Conservation (phyloP, 1,284 basidiomycete genomes). For the Ganoderma resinaceum region DNA sequence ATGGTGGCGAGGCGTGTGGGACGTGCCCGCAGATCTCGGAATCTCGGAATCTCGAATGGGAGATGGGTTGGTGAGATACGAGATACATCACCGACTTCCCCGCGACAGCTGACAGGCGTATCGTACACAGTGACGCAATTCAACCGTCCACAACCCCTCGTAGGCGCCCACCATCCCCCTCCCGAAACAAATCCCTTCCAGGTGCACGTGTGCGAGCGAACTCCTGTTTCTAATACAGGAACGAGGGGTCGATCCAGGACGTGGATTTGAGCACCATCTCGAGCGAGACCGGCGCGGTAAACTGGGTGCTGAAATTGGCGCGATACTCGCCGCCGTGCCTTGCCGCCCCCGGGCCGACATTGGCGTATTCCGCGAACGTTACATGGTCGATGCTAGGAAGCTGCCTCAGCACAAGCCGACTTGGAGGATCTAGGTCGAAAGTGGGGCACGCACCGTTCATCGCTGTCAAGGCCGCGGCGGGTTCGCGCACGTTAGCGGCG, state of each 20-base stretch:
- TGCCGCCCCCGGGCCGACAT: conserved; percentile 32
- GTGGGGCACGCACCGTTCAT: conserved; percentile 8
- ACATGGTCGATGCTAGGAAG: conserved; percentile 31
- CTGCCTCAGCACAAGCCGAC: not conserved
- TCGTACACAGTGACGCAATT: conserved; percentile 15
- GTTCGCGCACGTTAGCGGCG: not conserved
- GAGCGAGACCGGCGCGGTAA: conserved; percentile 30
- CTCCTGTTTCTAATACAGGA: conserved; percentile 14
- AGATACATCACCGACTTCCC: conserved; percentile 9
- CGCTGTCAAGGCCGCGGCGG: not conserved
- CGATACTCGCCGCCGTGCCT: conserved; percentile 12
- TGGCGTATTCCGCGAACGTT: conserved; percentile 34
- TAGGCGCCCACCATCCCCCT: not conserved
- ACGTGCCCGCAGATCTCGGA: conserved; percentile 2
- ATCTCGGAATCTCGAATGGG: not conserved
- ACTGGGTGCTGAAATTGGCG: conserved; percentile 34
- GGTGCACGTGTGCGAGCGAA: not conserved
- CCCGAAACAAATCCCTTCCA: not conserved
- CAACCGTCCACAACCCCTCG: no score
- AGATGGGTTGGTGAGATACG: not conserved
- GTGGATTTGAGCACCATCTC: conserved; percentile 33
- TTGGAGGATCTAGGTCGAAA: not conserved
- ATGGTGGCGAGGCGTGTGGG: not conserved
- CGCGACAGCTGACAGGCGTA: conserved; percentile 11
- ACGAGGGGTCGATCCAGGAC: conserved; percentile 32